These are phyloP conservation scores for Apiotrichum laibachii DNA, from an alignment of 1,284 basidiomycete species.

Conservation along the genomic window DNA sequence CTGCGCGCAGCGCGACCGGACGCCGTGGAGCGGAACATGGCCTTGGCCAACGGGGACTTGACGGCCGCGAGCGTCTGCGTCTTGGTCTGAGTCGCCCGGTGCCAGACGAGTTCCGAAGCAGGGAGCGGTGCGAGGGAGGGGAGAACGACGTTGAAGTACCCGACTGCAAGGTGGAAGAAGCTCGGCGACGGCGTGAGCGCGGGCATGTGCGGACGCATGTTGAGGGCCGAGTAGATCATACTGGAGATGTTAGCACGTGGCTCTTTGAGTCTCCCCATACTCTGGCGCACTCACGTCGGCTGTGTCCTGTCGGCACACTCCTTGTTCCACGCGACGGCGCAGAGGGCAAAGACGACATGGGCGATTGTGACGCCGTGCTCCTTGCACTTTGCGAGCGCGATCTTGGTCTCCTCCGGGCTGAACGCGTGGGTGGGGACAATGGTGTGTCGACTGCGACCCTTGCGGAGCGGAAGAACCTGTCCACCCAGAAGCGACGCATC, in stretches of 20 bases:
- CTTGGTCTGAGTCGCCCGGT: slow-evolving; percentile 66
- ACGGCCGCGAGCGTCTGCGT: slow-evolving; percentile 62
- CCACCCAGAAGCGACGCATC: slow-evolving; percentile 21
- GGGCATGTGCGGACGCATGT: slow-evolving; percentile 59
- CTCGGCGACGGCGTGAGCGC: slow-evolving; percentile 44
- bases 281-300: slow-evolving; percentile 56
- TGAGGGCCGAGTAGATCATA: slow-evolving; percentile 76
- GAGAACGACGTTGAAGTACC: slow-evolving; percentile 73
- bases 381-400: slow-evolving; percentile 54
- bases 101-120: slow-evolving; percentile 61
- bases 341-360: slow-evolving; percentile 68
- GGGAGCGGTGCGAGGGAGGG: slow-evolving; percentile 59
- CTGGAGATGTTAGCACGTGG: slow-evolving; percentile 37
- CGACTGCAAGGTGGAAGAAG: slow-evolving; percentile 72
- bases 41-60: slow-evolving; percentile 61
- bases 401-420: slow-evolving; percentile 46
- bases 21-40: slow-evolving; percentile 65
- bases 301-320: slow-evolving; percentile 51
- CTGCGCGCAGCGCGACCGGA: slow-evolving; percentile 60
- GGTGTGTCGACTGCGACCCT: slow-evolving; percentile 21
- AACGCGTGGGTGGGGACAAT: slow-evolving; percentile 33
- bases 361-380: slow-evolving; percentile 68
- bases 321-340: slow-evolving; percentile 68
- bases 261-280: neutral
- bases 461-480: slow-evolving; percentile 25